phyloP scores from a whole-genome alignment of 257 asterid species.

The Haberlea rhodopensis region DNA sequence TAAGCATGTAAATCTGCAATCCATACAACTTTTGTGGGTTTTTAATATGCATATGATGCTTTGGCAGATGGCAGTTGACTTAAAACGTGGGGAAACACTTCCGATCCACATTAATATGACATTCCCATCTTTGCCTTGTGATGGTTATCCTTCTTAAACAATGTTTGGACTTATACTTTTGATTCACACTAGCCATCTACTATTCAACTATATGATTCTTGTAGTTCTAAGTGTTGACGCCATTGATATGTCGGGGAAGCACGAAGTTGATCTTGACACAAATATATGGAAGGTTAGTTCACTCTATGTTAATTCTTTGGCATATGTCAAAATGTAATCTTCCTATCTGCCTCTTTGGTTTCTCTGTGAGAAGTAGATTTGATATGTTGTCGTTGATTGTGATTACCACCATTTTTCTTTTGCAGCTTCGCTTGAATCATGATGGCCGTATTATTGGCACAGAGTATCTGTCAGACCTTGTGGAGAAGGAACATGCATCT shows the following conservation, averaged over 20 bases:
- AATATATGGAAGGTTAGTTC: constrained; percentile 90
- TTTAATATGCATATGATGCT: constrained; percentile 18
- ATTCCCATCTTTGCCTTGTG: constrained; percentile 97
- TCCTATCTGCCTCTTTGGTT: not conserved
- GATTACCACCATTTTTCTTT: constrained; percentile 34
- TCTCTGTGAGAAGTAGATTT: not conserved
- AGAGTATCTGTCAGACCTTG: constrained; percentile 89
- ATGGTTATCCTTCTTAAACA: constrained; percentile 55
- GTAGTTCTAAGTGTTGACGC: constrained; percentile 96
- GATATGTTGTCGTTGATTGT: constrained; percentile 12
- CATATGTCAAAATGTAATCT: constrained; percentile 5
- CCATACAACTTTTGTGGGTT: constrained; percentile 10
- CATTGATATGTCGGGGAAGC: constrained; percentile 97
- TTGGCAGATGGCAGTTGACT: constrained; percentile 92
- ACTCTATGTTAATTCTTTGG: constrained; percentile 10
- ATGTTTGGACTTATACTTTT: constrained; percentile 15
- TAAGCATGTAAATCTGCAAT: not conserved
- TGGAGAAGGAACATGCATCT: constrained; percentile 74
- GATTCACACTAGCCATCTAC: constrained; percentile 17
- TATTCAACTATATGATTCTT: constrained; percentile 23
- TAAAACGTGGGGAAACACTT: constrained; percentile 90
- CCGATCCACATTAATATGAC: constrained; percentile 97
- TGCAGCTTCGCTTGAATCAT: constrained; percentile 84
- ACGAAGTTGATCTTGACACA: constrained; percentile 99
- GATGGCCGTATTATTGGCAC: constrained; percentile 83